Base-by-base conservation (phyloP, 352 stramenopile genomes). In the Phytophthora pistaciae region DNA sequence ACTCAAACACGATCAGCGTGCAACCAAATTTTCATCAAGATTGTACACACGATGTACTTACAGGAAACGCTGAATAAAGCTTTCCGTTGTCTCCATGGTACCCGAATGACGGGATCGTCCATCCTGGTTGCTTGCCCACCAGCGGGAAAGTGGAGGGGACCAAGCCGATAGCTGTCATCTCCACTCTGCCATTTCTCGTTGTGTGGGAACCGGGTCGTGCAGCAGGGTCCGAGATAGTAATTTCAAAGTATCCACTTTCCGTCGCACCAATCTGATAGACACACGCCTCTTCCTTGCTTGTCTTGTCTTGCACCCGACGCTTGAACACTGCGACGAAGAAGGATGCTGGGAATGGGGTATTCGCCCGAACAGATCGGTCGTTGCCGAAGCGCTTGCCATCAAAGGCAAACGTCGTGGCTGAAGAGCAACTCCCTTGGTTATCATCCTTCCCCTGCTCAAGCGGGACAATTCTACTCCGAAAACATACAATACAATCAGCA, bases 11-110 rank as follows among this genome's bases (percentile, higher is more conserved):
- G 18, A 58, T 59, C 18, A 40, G n/a, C 38, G 38, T 5, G 14
- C 38, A n/a, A 44, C 38, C 38, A 44, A 44, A 14, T 11, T 36
- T 36, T 11, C 29, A 36, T 14, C 38, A 44, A 44, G 38, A 8
- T 13, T 44, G 36, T 36, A 56, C 7, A 16, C 5, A 50, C 42
- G 6, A 11, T 11, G 16, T 49, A 76, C 91, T 82, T 60, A 72
- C 74, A 21, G 71, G 67, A 29, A 78, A 77, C 18, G 82, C 62
- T 14, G 80, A 77, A 64, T 92, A 95, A 2, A 91, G 68, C 52
- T 85, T 72, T 8, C 88, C 88, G 46, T 94, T 88, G 56, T 95
- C 88, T 42, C 88, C 85, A 56, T 95, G 88, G 64, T 94, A 95
- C 5, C 88, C 88, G 49, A 83, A 87, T n/a, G 88, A 95, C 20